These are phyloP conservation scores for Pueraria montana DNA, from an alignment of 306 rosid species.

Conservation along the genomic window DNA sequence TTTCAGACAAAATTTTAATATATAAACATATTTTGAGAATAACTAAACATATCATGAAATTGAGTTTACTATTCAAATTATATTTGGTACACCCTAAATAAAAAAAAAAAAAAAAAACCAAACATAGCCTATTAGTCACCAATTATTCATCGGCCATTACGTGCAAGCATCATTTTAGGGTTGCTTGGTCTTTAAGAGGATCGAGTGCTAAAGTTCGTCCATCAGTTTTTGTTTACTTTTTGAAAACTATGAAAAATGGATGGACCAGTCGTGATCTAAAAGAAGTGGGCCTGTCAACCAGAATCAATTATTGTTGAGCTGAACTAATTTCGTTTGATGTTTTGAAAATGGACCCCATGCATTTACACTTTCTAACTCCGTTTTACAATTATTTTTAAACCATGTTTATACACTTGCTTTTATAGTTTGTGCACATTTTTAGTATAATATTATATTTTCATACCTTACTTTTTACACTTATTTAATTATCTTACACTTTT, in stretches of 20 bases:
- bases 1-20: no score
- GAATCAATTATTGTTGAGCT: neutral
- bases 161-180: slow-evolving; percentile 19
- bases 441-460: neutral
- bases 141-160: neutral
- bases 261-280: slow-evolving; percentile 5
- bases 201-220: neutral
- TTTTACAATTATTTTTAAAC: neutral
- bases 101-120: no score
- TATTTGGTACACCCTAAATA: no score
- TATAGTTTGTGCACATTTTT: neutral
- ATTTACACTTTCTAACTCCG: neutral
- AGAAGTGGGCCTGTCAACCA: neutral
- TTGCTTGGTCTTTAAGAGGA: slow-evolving; percentile 1
- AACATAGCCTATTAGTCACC: no score
- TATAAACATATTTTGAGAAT: no score
- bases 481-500: neutral
- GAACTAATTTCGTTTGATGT: neutral
- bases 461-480: neutral
- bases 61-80: no score
- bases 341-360: no score
- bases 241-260: neutral
- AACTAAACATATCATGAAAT: no score
- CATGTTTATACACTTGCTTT: neutral
- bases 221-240: slow-evolving; percentile 12